Percentiles rank a stretch among this genome's conserved stretches.
Conservation (phyloP, 169 alveolate genomes). For the Plasmodium reichenowi region DNA sequence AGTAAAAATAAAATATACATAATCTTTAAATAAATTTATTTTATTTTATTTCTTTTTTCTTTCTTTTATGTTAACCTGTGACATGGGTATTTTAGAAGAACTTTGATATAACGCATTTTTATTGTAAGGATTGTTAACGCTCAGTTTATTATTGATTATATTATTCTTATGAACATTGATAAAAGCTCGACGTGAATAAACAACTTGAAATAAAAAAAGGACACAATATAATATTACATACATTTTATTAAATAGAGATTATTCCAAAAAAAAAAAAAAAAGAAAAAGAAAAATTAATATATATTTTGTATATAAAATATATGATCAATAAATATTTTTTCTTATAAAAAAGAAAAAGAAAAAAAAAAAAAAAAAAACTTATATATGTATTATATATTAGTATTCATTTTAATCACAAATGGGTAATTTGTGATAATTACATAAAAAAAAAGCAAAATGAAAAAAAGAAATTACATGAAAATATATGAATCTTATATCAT, state of each 20-base stretch:
- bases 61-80: conserved; percentile 53
- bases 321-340: too few species aligned
- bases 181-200: conserved; percentile 61
- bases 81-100: conserved; percentile 51
- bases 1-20: neutral
- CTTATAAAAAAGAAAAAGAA: too few species aligned
- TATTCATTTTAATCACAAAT: too few species aligned
- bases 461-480: too few species aligned
- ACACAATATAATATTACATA: conserved; percentile 23
- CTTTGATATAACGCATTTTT: conserved; percentile 61
- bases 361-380: too few species aligned
- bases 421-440: too few species aligned
- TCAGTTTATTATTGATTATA: conserved; percentile 47
- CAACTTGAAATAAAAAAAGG: conserved; percentile 39
- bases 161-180: conserved; percentile 73
- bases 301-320: neutral
- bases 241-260: conserved; percentile 22
- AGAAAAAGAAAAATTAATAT: neutral
- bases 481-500: too few species aligned
- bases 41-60: neutral
- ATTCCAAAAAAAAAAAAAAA: neutral
- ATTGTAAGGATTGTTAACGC: conserved; percentile 33
- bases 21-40: neutral
- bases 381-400: too few species aligned
- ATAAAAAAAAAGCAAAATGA: too few species aligned